Evolutionary conservation across 768 basidiomycete species (phyloP), one percentile per base, ranked within the genome.

Genomic region (Suillus brevipes): DNA sequence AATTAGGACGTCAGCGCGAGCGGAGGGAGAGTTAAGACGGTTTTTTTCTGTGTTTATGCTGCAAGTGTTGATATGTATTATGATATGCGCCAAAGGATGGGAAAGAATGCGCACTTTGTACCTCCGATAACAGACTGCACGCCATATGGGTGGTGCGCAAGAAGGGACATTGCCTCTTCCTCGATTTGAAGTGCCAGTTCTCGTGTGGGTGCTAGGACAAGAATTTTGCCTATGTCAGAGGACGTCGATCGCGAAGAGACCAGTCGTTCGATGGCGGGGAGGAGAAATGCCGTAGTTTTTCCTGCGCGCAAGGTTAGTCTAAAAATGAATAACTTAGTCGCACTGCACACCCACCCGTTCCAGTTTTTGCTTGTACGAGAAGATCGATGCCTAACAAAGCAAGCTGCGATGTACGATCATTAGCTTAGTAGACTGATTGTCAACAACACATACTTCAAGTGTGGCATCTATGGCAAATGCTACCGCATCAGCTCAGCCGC

Each of bases 281-380:
- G 77, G 20, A 89, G 84, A 72, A 92, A 92, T 5, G 89, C 90
- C 42, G 89, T 83, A 13, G 90, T 91, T 79, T 90, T 90, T 57
- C 89, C 89, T 69, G 18, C 13, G 45, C 12, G 59, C 28, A 9
- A 16, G 16, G 45, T 69, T 56, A 60, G 56, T 34, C 7, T 2
- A 31, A 7, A 1, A 23, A 34, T 2, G 13, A 56, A 43, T 10
- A 16, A 13, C 34, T n/a, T 7, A 14, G 34, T 18, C 59, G 14
- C 31, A 40, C n/a, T 50, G 59, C 77, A 79, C 78, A 75, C 88
- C n/a, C n/a, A n/a, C n/a, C 88, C 14, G 89, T 89, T 37, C 87
- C 87, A 2, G 86, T 88, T 67, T 84, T 84, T 38, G 84, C 84
- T 62, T 85, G 84, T 0, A 84, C 84, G 20, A 85, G 74, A 5